phyloP scores from a whole-genome alignment of 108 stramenopile genomes.

The Schizochytrium sp. region DNA sequence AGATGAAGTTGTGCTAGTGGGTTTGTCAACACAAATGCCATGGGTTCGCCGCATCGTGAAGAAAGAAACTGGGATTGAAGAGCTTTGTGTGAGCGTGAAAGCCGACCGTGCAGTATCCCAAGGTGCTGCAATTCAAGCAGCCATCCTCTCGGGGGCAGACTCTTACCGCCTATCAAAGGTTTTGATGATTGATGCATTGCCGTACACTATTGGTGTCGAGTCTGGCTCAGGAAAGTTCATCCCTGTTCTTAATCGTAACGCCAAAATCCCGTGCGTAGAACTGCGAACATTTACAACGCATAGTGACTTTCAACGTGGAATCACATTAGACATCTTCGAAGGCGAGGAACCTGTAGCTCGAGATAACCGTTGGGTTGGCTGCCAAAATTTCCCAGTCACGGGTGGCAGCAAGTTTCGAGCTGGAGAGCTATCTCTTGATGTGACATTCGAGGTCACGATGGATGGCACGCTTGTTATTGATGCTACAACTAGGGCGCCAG shows the following conservation, averaged over 20 bases:
- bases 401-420: constrained; percentile 29
- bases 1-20: constrained; percentile 43
- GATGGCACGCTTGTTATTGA: constrained; percentile 30
- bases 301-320: constrained; percentile 46
- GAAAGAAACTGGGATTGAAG: neutral
- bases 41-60: constrained; percentile 28
- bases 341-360: constrained; percentile 29
- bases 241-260: neutral
- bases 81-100: constrained; percentile 32
- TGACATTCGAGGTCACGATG: neutral
- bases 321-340: constrained; percentile 46
- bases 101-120: constrained; percentile 50
- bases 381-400: constrained; percentile 34
- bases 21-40: constrained; percentile 56
- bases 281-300: constrained; percentile 11
- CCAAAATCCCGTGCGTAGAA: constrained; percentile 8
- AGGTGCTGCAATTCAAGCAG: constrained; percentile 59
- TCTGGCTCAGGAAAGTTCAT: constrained; percentile 32
- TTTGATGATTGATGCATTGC: constrained; percentile 43
- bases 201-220: constrained; percentile 41
- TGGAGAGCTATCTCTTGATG: constrained; percentile 36
- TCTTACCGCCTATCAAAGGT: constrained; percentile 48
- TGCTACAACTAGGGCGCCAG: neutral
- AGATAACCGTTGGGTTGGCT: constrained; percentile 50
- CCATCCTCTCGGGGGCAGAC: constrained; percentile 44